Base-by-base conservation (phyloP, 2,329 filamentous ascomycete species). In the Colletotrichum tropicale region DNA sequence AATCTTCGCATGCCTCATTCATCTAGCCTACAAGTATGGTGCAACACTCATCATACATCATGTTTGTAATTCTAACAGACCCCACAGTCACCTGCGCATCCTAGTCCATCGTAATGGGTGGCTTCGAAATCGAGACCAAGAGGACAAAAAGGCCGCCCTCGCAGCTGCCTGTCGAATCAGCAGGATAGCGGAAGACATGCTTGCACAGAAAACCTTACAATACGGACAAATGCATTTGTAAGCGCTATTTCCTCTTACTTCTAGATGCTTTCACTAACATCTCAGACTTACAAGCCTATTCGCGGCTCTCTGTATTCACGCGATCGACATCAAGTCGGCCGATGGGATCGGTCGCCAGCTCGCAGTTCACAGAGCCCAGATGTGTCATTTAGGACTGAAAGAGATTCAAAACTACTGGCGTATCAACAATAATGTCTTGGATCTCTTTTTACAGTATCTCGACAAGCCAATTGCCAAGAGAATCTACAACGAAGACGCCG, bases 391-490 rank as follows among this genome's bases (percentile, higher is more conserved):
- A 4, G 83, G 83, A 6, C 79, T 86, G 2, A 82, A 85, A 55
- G 84, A 85, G 75, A 80, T 85, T 1, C 83, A 85, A 30, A 84
- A 84, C n/a, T 85, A 85, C 77, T 85, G 84, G 84, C 79, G 82
- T 21, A 84, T 85, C 74, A 86, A 86, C 79, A 85, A 84, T 76
- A 84, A 83, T 38, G 79, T 85, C 1, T 80, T 86, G 8, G 84
- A 86, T 28, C 76, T 85, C 8, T 85, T 85, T 32, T 77, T 85
- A 1, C 83, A 82, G 28, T 85, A 85, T 5, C 81, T 85, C 8
- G 84, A 85, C 70, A 81, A 82, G 15, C 84, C 84, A 5, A 85
- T 85, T 34, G 83, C 82, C 8, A 82, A 81, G n/a, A 79, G 83
- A 21, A 78, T 85, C 7, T 79, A 83, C 43, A 81, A 79, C 1